Conservation (phyloP, 148 eudicot species). For the Fagopyrum esculentum region DNA sequence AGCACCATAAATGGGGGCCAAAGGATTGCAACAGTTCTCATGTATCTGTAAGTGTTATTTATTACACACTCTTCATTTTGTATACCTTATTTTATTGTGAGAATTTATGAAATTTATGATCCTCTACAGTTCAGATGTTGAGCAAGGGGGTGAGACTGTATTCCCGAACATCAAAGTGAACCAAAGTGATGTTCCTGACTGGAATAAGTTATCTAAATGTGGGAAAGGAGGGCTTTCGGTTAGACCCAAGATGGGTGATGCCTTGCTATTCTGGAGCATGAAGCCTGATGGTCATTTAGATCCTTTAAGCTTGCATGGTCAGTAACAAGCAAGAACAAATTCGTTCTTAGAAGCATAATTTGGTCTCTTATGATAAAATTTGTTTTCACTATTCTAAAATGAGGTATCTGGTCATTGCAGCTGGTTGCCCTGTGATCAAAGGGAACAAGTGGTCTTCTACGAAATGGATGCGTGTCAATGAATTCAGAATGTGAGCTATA, state of each 20-base stretch:
- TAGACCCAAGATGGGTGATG: slow-evolving; percentile 91
- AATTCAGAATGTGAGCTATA: slow-evolving; percentile 12
- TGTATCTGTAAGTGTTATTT: slow-evolving; percentile 74
- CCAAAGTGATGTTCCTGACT: slow-evolving; percentile 59
- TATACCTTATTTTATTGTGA: background rate
- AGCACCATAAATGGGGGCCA: slow-evolving; percentile 85
- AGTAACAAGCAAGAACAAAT: slow-evolving; percentile 16
- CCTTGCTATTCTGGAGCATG: slow-evolving; percentile 96
- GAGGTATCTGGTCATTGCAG: slow-evolving; percentile 9
- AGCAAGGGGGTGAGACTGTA: slow-evolving; percentile 94
- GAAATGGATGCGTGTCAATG: slow-evolving; percentile 26
- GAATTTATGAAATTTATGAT: background rate
- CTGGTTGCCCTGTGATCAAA: slow-evolving; percentile 26
- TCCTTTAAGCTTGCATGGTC: slow-evolving; percentile 87
- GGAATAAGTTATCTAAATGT: slow-evolving; percentile 89
- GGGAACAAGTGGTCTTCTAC: slow-evolving; percentile 28
- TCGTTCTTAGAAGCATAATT: background rate
- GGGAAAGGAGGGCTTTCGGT: slow-evolving; percentile 80
- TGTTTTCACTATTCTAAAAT: background rate
- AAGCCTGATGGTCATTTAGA: slow-evolving; percentile 87
- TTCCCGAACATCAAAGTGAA: slow-evolving; percentile 82
- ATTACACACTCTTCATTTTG: background rate
- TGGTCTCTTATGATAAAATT: background rate
- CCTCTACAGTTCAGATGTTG: slow-evolving; percentile 76
- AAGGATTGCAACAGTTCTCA: slow-evolving; percentile 88